Percentiles rank a stretch among this genome's conserved stretches.
Conservation (phyloP, 2,329 filamentous ascomycete species). For the Pestalotiopsis sp. region DNA sequence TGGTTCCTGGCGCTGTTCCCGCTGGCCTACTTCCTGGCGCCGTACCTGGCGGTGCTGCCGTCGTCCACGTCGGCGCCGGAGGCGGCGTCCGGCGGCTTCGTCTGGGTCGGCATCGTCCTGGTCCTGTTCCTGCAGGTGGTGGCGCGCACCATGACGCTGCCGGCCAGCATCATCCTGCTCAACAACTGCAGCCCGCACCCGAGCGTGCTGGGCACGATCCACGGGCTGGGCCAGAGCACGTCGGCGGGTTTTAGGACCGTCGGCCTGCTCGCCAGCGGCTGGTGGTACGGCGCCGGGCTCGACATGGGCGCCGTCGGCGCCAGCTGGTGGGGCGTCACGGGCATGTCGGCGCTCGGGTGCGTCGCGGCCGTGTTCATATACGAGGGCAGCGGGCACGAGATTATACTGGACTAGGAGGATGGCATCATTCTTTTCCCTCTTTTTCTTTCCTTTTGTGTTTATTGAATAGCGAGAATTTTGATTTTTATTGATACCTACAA, state of each 20-base stretch:
- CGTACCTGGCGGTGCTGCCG: constrained; percentile 65
- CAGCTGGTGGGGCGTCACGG: constrained; percentile 49
- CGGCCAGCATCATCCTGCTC: constrained; percentile 58
- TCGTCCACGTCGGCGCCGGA: constrained; percentile 41
- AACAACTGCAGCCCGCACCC: constrained; percentile 63
- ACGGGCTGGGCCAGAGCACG: constrained; percentile 52
- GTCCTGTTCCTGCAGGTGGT: constrained; percentile 70
- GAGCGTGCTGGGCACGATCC: constrained; percentile 57
- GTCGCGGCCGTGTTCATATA: constrained; percentile 59
- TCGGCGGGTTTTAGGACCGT: constrained; percentile 50
- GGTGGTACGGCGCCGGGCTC: constrained; percentile 46
- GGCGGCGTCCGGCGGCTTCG: constrained; percentile 46
- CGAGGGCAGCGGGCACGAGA: constrained; percentile 65
- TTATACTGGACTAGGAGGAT: constrained; percentile 41
- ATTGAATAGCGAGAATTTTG: background rate
- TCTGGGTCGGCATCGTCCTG: constrained; percentile 62
- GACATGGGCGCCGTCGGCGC: constrained; percentile 46
- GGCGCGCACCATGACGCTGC: constrained; percentile 68
- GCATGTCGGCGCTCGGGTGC: constrained; percentile 57
- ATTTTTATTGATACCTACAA: background rate
- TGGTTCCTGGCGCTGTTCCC: constrained; percentile 67
- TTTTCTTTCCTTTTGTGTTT: background rate
- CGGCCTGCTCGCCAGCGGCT: constrained; percentile 50
- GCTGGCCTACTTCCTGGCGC: constrained; percentile 65
- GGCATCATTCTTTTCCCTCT: background rate